phyloP scores from a whole-genome alignment of 805 yeast species.

The Kazachstania psychrophila region DNA sequence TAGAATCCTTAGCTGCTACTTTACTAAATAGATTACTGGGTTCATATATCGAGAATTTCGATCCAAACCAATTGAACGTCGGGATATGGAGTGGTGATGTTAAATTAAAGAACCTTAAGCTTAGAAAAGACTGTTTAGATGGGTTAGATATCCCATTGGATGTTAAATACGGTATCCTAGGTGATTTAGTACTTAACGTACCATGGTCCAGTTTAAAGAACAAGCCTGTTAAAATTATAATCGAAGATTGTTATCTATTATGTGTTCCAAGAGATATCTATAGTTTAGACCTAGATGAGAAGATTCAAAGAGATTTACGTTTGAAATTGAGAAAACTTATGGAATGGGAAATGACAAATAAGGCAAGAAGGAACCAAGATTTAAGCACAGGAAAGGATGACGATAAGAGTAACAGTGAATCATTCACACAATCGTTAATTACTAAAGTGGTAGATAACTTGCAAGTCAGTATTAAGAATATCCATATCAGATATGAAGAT shows the following conservation, averaged over 20 bases:
- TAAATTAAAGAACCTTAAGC: slow-evolving; percentile 61
- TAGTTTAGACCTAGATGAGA: slow-evolving; percentile 34
- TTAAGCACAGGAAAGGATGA: slow-evolving; percentile 27
- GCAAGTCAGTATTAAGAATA: slow-evolving; percentile 82
- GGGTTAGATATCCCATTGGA: slow-evolving; percentile 77
- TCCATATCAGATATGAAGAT: slow-evolving; percentile 90
- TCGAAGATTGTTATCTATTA: slow-evolving; percentile 78
- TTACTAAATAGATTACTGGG: slow-evolving; percentile 29
- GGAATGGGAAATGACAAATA: slow-evolving; percentile 46
- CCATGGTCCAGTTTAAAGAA: slow-evolving; percentile 95
- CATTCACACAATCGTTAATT: slow-evolving; percentile 76
- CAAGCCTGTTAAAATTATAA: slow-evolving; percentile 80
- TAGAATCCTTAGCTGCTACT: slow-evolving; percentile 31
- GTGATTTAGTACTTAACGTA: slow-evolving; percentile 79
- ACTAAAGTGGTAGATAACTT: slow-evolving; percentile 89
- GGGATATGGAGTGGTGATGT: slow-evolving; percentile 99
- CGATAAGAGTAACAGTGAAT: slow-evolving; percentile 48
- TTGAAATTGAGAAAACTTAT: slow-evolving; percentile 62
- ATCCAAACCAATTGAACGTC: slow-evolving; percentile 86
- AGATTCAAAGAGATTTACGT: slow-evolving; percentile 52
- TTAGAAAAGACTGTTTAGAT: slow-evolving; percentile 85
- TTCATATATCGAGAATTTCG: slow-evolving; percentile 86
- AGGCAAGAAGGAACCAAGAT: slow-evolving; percentile 32
- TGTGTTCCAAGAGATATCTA: slow-evolving; percentile 64
- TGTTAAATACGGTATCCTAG: slow-evolving; percentile 82